Percentiles rank a stretch among this genome's conserved stretches.
Evolutionary conservation across 768 basidiomycete species (phyloP).

Genomic region (Rhizopogon vinicolor): DNA sequence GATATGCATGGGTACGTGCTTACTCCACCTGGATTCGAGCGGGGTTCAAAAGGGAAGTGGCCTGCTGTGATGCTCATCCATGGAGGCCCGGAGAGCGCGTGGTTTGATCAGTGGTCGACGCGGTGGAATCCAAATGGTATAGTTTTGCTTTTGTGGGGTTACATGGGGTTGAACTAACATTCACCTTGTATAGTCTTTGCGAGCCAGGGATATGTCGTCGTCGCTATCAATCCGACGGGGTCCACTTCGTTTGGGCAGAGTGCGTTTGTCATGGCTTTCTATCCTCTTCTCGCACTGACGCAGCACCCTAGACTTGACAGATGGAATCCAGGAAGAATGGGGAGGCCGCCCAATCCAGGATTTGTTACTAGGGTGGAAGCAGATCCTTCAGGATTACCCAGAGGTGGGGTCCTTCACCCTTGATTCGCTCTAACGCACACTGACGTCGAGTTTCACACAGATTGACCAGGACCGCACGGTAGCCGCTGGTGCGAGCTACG

Average conservation of each 20-base stretch:
- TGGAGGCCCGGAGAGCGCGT: constrained; percentile 79
- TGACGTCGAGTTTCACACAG: constrained; percentile 28
- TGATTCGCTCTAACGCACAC: not conserved
- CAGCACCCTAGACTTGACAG: constrained; percentile 57
- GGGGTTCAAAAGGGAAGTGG: constrained; percentile 66
- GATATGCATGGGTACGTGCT: constrained; percentile 82
- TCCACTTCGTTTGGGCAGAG: constrained; percentile 92
- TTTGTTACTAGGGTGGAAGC: constrained; percentile 69
- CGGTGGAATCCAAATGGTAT: constrained; percentile 88
- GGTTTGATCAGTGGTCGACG: constrained; percentile 90
- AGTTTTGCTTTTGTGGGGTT: constrained; percentile 2
- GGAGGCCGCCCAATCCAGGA: constrained; percentile 84
- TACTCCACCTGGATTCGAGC: constrained; percentile 74
- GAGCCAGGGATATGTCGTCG: constrained; percentile 83
- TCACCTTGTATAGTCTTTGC: constrained; percentile 54
- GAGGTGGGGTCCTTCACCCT: constrained; percentile 41
- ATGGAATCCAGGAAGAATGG: constrained; percentile 78
- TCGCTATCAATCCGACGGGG: constrained; percentile 91
- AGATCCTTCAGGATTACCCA: constrained; percentile 60
- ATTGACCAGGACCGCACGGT: constrained; percentile 67
- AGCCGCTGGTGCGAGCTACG: constrained; percentile 80
- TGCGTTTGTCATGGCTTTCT: constrained; percentile 16
- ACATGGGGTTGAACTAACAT: not conserved
- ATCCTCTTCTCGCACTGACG: not conserved
- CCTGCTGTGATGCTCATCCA: constrained; percentile 81